These are phyloP conservation scores for Amaranthus tricolor DNA, from an alignment of 179 eudicot species.

Conservation along the genomic window DNA sequence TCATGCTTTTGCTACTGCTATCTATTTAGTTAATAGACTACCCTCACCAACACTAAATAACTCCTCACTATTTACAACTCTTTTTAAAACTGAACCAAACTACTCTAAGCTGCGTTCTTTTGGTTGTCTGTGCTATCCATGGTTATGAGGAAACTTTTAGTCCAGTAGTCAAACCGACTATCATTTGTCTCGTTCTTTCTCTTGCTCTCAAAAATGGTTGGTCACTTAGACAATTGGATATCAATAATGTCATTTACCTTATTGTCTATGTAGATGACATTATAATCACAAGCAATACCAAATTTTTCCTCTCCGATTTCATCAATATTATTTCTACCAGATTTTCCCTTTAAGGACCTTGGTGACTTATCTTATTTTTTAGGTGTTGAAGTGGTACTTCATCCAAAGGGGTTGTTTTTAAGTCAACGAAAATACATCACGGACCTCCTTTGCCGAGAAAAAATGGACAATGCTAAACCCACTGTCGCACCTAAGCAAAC, in stretches of 20 bases:
- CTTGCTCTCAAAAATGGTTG: too few relatives aligned
- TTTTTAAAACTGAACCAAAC: background rate
- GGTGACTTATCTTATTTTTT: background rate
- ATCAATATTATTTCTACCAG: background rate
- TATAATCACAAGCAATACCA: background rate
- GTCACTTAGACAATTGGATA: too few relatives aligned
- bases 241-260: background rate
- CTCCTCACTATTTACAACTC: background rate
- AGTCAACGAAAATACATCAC: background rate
- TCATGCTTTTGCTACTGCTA: background rate
- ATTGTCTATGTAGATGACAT: background rate
- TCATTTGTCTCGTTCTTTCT: too few relatives aligned
- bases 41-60: background rate
- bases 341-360: background rate
- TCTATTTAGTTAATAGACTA: background rate
- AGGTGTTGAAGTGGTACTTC: background rate
- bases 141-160: background rate
- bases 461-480: background rate
- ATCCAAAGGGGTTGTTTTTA: background rate
- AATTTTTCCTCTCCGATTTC: background rate
- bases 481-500: background rate
- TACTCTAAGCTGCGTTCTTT: background rate
- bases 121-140: background rate
- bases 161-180: too few relatives aligned
- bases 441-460: background rate